Evolutionary conservation across 1,284 basidiomycete species (phyloP), one percentile per base, ranked within the genome.

Genomic region (Anthracocystis walkeri): DNA sequence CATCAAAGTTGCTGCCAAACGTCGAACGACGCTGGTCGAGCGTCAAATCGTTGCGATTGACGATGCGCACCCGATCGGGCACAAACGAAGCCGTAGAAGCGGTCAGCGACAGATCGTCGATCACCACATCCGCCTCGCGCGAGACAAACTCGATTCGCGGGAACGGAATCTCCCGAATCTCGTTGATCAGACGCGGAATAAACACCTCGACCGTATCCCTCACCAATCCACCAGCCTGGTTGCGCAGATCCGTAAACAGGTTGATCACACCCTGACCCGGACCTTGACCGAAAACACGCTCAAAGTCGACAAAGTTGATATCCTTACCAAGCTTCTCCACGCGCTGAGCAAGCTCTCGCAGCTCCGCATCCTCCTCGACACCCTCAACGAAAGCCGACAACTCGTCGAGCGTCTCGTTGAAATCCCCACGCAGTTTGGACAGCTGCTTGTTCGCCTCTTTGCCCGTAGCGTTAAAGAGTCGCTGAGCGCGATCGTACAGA

Each of bases 121-220:
- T 85, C 45, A 87, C 86, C 42, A 87, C 82, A 75, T 87, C 86
- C 35, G 86, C 82, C 73, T 87, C 86, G 49, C 83, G 81, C 14
- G 85, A 86, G 67, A 86, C 84, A 80, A 84, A 88, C 73, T 87
- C 87, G 79, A 87, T 82, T 25, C 87, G 75, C 0, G 87, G 87
- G 12, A 87, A 79, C 4, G 87, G 87, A 44, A 88, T 86, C 75
- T 86, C 83, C 80, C 87, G 83, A 77, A 88, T 82, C 49, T 87
- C 81, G 48, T 82, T 81, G 67, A 87, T 82, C 16, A 87, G 52
- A 11, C 87, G 75, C 25, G 87, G 87, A 2, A 88, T 67, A 54
- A 86, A 80, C 40, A 87, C 87, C 60, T 87, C 86, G 56, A 85
- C 78, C 49, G 87, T 66, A 65, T 88, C 87, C 52, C 86, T 73